Evolutionary conservation across 768 basidiomycete species (phyloP).

Genomic region (Phaeolepiota aurea): DNA sequence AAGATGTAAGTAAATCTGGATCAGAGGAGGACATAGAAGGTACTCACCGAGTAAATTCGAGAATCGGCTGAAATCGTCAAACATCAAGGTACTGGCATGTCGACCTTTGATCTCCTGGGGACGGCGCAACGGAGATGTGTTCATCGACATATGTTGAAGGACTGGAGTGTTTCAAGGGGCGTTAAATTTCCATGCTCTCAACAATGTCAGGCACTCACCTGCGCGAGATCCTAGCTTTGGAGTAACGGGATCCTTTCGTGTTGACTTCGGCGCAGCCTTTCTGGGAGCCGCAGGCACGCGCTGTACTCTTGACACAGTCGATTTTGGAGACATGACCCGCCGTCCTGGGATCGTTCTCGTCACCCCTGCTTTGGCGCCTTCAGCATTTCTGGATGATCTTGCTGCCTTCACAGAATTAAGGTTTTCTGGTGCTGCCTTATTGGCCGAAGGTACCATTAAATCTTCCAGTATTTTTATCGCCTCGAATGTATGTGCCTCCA

Average conservation of each 20-base stretch:
- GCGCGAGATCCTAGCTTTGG: slow-evolving; percentile 30
- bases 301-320: slow-evolving; percentile 11
- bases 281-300: slow-evolving; percentile 16
- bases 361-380: background rate
- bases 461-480: slow-evolving; percentile 42
- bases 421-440: background rate
- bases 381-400: background rate
- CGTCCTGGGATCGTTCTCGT: slow-evolving; percentile 4
- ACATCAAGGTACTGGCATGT: slow-evolving; percentile 12
- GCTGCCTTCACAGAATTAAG: background rate
- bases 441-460: slow-evolving; percentile 7
- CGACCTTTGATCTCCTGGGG: slow-evolving; percentile 4
- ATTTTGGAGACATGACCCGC: slow-evolving; percentile 13
- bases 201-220: no score
- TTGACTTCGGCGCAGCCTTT: slow-evolving; percentile 20
- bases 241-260: slow-evolving; percentile 29
- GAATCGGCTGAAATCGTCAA: slow-evolving; percentile 35
- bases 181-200: slow-evolving; percentile 2
- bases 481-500: slow-evolving; percentile 44
- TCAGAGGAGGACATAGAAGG: background rate
- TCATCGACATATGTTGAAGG: slow-evolving; percentile 20
- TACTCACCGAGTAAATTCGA: slow-evolving; percentile 47
- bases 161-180: slow-evolving; percentile 12
- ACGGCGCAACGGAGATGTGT: slow-evolving; percentile 16
- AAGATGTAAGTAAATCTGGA: background rate